Conservation (phyloP, 2,329 filamentous ascomycete genomes). For the Diaporthe capsici region DNA sequence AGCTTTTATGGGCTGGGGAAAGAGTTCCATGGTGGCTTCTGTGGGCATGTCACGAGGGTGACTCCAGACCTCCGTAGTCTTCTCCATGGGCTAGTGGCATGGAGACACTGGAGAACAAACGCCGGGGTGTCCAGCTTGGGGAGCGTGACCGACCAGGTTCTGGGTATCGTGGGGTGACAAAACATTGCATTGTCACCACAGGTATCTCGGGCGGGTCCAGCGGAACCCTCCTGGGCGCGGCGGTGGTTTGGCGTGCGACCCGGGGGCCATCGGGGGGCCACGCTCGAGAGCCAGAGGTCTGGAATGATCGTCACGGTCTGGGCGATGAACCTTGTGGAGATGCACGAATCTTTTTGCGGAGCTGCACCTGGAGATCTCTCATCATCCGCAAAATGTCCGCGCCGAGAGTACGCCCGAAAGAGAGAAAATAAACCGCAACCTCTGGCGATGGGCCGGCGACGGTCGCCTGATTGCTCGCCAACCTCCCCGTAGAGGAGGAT, state of each 20-base stretch:
- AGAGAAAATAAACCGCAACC: slow-evolving; percentile 27
- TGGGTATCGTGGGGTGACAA: slow-evolving; percentile 41
- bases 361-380: slow-evolving; percentile 40
- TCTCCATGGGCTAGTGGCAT: slow-evolving; percentile 38
- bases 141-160: slow-evolving; percentile 37
- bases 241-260: slow-evolving; percentile 26
- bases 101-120: slow-evolving; percentile 40
- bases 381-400: slow-evolving; percentile 35
- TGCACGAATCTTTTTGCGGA: slow-evolving; percentile 37
- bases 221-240: slow-evolving; percentile 38
- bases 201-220: slow-evolving; percentile 28
- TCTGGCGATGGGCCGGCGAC: slow-evolving; percentile 38
- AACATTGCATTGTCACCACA: slow-evolving; percentile 38
- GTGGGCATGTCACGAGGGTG: slow-evolving; percentile 39
- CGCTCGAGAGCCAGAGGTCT: slow-evolving; percentile 26
- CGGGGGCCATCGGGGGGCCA: slow-evolving; percentile 12
- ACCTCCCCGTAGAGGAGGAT: neutral
- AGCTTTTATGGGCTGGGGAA: slow-evolving; percentile 39
- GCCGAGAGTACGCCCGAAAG: slow-evolving; percentile 42
- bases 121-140: slow-evolving; percentile 33
- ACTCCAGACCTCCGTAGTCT: slow-evolving; percentile 43
- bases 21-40: slow-evolving; percentile 38
- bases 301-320: slow-evolving; percentile 40
- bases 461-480: slow-evolving; percentile 28
- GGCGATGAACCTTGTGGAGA: slow-evolving; percentile 40